Evolutionary conservation across 2,329 filamentous ascomycete species (phyloP).

Genomic region (Herpotrichia juniperi): DNA sequence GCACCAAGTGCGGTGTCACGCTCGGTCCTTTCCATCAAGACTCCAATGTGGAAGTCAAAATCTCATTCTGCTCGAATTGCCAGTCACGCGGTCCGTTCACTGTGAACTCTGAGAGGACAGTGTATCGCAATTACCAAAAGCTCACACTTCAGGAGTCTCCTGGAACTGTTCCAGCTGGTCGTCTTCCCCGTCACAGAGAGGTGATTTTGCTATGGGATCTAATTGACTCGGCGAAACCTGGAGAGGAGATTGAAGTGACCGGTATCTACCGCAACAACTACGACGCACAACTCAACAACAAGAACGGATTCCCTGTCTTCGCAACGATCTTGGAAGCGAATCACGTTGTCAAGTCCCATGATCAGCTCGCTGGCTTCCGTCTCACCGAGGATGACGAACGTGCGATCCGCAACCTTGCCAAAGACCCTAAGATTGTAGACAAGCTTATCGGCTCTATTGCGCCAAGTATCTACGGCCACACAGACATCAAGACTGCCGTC

Average conservation of each 20-base stretch:
- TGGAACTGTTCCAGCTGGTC: constrained; percentile 93
- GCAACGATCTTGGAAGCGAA: constrained; percentile 97
- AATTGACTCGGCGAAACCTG: constrained; percentile 95
- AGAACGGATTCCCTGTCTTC: constrained; percentile 98
- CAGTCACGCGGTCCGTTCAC: constrained; percentile 95
- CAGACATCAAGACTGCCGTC: constrained; percentile 95
- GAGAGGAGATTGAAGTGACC: constrained; percentile 96
- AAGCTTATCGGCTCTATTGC: constrained; percentile 93
- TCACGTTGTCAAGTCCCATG: constrained; percentile 94
- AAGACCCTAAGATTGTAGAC: constrained; percentile 89
- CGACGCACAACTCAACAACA: constrained; percentile 96
- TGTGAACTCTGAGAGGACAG: constrained; percentile 94
- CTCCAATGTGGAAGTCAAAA: constrained; percentile 93
- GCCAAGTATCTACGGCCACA: constrained; percentile 96
- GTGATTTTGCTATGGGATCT: constrained; percentile 96
- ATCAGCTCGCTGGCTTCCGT: constrained; percentile 95
- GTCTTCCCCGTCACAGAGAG: constrained; percentile 89
- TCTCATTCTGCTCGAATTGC: constrained; percentile 95
- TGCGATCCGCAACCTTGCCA: constrained; percentile 83
- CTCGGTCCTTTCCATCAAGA: constrained; percentile 97
- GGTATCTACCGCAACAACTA: constrained; percentile 99
- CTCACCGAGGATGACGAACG: constrained; percentile 95
- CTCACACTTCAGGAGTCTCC: constrained; percentile 96
- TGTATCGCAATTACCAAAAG: constrained; percentile 99
- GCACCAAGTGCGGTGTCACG: constrained; percentile 87